Base-by-base conservation (phyloP, 495 filamentous ascomycete species). In the Choiromyces venosus region DNA sequence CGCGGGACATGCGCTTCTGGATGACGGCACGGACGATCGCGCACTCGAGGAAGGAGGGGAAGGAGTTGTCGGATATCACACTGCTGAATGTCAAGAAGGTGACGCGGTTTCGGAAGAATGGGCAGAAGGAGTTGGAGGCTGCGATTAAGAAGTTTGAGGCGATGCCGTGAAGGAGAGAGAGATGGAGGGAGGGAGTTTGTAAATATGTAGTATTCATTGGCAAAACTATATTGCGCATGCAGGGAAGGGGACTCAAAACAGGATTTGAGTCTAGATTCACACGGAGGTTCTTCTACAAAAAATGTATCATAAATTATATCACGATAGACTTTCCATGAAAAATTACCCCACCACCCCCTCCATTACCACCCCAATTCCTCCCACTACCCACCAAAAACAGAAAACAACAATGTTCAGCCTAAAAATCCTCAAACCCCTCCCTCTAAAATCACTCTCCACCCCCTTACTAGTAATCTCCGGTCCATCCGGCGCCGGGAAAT, bases 1-100 rank as follows among this genome's bases (percentile, higher is more conserved):
- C 93, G 21, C 91, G 90, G 83, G 95, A 99, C 83, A 92, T 97
- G 87, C 90, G 94, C 2, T 98, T 99, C 84, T 91, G 91, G 69
- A 89, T 97, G 86, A 97, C 93, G 21, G 95, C 95, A 5, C 88
- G 88, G 66, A 89, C 91, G 0, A 84, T 99, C 0, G 91, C 90
- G 46, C 86, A 86, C 56, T 85, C 90, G 76, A 84, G 89, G 40
- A 81, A 79, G 18, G 78, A 87, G 68, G 84, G 84, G 52, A 85
- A 84, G 67, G 82, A 82, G 5, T 83, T 91, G 72, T 90, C 88
- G 73, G 86, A 91, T 4, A 82, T 95, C 56, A 97, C 94, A 38
- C 83, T 84, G 40, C 86, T 83, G 82, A 97, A 98, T 83, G 87
- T 94, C 33, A 80, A 82, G 71, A 98, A 99, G 83, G 92, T 96